phyloP scores from a whole-genome alignment of 306 rosid genomes.

The Malus sylvestris region DNA sequence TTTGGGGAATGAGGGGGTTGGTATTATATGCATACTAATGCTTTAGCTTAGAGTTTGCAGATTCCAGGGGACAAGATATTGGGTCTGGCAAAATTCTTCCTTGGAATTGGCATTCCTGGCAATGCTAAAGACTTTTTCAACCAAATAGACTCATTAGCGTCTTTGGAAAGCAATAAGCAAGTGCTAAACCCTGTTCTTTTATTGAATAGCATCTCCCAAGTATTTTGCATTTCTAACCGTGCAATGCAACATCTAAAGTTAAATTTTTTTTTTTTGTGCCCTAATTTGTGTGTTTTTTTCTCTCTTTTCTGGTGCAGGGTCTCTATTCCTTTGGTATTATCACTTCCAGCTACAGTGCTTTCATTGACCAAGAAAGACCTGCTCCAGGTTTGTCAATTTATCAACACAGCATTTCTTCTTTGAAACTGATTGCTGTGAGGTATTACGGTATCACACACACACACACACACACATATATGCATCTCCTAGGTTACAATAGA shows the following conservation, averaged over 20 bases:
- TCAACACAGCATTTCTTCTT: background rate
- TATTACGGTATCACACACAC: background rate
- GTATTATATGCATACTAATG: slow-evolving; percentile 16
- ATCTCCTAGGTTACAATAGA: background rate
- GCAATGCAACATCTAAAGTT: background rate
- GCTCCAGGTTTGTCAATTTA: slow-evolving; percentile 56
- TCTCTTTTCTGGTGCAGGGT: slow-evolving; percentile 47
- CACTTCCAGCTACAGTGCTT: slow-evolving; percentile 79
- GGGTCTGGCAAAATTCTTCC: slow-evolving; percentile 90
- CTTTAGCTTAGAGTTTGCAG: slow-evolving; percentile 46
- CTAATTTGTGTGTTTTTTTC: slow-evolving; percentile 7
- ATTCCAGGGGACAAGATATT: slow-evolving; percentile 67
- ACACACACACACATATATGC: too few relatives aligned
- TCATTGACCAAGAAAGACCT: slow-evolving; percentile 67
- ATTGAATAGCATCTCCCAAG: background rate
- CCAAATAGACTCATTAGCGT: slow-evolving; percentile 80
- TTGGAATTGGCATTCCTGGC: slow-evolving; percentile 92
- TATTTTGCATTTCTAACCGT: background rate
- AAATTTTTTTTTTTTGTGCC: background rate
- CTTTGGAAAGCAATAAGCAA: slow-evolving; percentile 75
- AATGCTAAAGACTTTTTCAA: slow-evolving; percentile 78
- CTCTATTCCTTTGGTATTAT: slow-evolving; percentile 73
- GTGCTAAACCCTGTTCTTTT: slow-evolving; percentile 11
- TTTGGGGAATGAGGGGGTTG: background rate
- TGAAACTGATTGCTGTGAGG: background rate